phyloP scores from a whole-genome alignment of 495 filamentous ascomycete species.

The Neurospora pannonica region DNA sequence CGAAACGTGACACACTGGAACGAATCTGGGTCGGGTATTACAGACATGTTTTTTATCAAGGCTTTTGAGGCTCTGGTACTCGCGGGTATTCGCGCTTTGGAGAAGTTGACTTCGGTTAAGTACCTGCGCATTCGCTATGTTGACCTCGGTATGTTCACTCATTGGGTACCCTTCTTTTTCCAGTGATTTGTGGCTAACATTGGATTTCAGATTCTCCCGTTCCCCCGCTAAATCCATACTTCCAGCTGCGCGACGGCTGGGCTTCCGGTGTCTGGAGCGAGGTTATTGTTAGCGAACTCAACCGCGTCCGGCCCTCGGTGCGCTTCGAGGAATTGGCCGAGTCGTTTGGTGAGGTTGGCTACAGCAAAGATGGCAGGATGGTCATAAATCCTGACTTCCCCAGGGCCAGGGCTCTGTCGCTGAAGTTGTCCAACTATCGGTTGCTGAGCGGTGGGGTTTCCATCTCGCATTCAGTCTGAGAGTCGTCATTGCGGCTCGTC shows the following conservation, averaged over 20 bases:
- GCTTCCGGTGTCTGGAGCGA: constrained; percentile 63
- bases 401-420: constrained; percentile 31
- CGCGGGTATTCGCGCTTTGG: constrained; percentile 47
- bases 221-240: constrained; percentile 56
- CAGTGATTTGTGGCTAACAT: constrained; percentile 1
- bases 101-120: constrained; percentile 41
- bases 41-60: constrained; percentile 55
- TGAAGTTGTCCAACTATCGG: constrained; percentile 39
- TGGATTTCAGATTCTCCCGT: constrained; percentile 37
- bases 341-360: constrained; percentile 40
- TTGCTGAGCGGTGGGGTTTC: constrained; percentile 31
- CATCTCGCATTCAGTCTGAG: constrained; percentile 3
- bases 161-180: neutral
- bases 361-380: constrained; percentile 42
- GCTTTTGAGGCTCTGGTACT: constrained; percentile 57
- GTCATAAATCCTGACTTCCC: constrained; percentile 39
- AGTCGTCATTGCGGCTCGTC: neutral
- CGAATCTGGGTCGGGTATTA: constrained; percentile 55
- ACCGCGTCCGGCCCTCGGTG: constrained; percentile 42
- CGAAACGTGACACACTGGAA: constrained; percentile 41
- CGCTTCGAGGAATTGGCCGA: constrained; percentile 50
- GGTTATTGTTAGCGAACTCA: constrained; percentile 47
- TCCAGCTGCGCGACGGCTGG: constrained; percentile 45
- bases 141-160: constrained; percentile 48
- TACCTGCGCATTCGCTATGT: constrained; percentile 61